Percentiles rank a stretch among this genome's conserved stretches.
Evolutionary conservation across 2,329 filamentous ascomycete species (phyloP).

Genomic region (Lasiodiplodia hormozganensis): DNA sequence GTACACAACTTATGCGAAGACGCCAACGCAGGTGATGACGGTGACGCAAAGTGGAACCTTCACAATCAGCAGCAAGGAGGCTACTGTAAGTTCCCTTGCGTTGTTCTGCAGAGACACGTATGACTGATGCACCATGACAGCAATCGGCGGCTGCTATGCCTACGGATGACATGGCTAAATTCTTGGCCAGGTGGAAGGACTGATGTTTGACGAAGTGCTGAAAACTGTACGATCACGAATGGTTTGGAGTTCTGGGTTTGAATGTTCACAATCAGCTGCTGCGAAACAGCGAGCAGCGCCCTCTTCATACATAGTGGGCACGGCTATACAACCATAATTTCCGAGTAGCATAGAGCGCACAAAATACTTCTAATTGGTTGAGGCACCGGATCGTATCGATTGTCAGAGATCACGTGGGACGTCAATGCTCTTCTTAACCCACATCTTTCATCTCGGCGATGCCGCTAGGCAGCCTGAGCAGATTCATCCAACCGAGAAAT

Average conservation of each 20-base stretch:
- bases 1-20: conserved; percentile 45
- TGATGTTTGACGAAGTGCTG: conserved; percentile 39
- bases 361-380: neutral
- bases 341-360: neutral
- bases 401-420: conserved; percentile 4
- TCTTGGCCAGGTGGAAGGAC: conserved; percentile 66
- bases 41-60: conserved; percentile 60
- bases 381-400: neutral
- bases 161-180: conserved; percentile 63
- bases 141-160: conserved; percentile 58
- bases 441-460: neutral
- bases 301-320: neutral
- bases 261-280: neutral
- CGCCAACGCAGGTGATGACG: conserved; percentile 57
- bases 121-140: neutral
- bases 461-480: neutral
- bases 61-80: conserved; percentile 60
- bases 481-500: neutral
- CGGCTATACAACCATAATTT: neutral
- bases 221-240: conserved; percentile 13
- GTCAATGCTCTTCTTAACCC: conserved; percentile 3
- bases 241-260: neutral
- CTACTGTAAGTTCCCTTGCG: conserved; percentile 55
- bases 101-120: neutral
- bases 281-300: neutral